Conservation (phyloP, 2,329 filamentous ascomycete genomes). For the Graphilbum fragrans region DNA sequence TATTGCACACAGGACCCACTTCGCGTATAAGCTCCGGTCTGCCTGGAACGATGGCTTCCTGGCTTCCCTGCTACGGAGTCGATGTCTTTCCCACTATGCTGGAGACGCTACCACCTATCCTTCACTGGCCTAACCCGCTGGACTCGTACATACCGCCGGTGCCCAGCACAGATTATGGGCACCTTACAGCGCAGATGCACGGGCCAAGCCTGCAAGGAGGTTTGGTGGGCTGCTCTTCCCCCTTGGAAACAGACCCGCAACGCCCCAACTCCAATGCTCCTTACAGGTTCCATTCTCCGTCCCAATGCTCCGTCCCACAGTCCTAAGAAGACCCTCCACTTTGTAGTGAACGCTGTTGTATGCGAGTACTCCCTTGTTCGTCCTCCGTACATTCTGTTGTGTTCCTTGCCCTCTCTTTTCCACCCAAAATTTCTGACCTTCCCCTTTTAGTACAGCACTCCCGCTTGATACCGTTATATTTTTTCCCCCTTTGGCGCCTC, state of each 20-base stretch:
- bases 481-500: not conserved
- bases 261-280: not conserved
- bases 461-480: constrained; percentile 3
- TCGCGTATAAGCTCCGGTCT: not conserved
- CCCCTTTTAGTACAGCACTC: constrained; percentile 6
- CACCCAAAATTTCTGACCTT: constrained; percentile 4
- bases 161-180: too few species aligned
- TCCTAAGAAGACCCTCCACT: not conserved
- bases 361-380: too few species aligned
- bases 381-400: too few species aligned
- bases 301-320: not conserved
- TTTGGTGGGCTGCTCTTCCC: not conserved
- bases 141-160: too few species aligned
- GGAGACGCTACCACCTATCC: too few species aligned
- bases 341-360: not conserved
- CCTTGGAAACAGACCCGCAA: not conserved
- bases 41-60: too few species aligned
- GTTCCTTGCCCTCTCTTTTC: not conserved
- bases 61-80: too few species aligned
- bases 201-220: too few species aligned
- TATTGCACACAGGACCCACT: not conserved
- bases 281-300: not conserved
- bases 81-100: too few species aligned
- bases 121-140: too few species aligned
- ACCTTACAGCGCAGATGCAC: not conserved